Percentiles rank a stretch among this genome's conserved stretches.
These are phyloP conservation scores for Myxozyma vanderwaltii DNA, from an alignment of 805 yeast species.

Conservation along the genomic window DNA sequence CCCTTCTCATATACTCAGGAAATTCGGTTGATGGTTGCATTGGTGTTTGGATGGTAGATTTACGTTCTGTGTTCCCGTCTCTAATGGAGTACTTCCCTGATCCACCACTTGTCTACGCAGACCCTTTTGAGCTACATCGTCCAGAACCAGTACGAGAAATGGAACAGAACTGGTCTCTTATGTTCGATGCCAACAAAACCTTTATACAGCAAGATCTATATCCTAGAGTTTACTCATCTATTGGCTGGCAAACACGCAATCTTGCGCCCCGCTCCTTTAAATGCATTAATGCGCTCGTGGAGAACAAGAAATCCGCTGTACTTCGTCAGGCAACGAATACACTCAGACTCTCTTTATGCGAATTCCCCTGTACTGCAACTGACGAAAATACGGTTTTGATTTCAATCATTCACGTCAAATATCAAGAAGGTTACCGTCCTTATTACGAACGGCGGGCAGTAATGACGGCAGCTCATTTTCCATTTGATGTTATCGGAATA, in stretches of 20 bases:
- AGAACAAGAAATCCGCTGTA: constrained; percentile 14
- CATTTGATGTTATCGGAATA: constrained; percentile 30
- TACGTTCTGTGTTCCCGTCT: constrained; percentile 23
- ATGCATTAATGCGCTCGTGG: constrained; percentile 18
- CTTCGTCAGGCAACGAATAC: constrained; percentile 31
- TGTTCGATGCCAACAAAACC: constrained; percentile 29
- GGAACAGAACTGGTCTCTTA: constrained; percentile 30
- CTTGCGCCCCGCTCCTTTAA: constrained; percentile 30
- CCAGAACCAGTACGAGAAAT: constrained; percentile 23
- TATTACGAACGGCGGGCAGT: constrained; percentile 32
- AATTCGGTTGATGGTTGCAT: constrained; percentile 28
- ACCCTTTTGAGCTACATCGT: constrained; percentile 28
- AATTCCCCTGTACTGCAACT: constrained; percentile 33
- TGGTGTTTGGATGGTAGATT: constrained; percentile 29
- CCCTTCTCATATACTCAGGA: constrained; percentile 27
- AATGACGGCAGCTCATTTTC: constrained; percentile 27
- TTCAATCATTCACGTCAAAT: constrained; percentile 32
- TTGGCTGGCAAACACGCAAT: constrained; percentile 27
- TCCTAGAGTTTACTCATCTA: constrained; percentile 25
- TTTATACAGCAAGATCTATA: constrained; percentile 29
- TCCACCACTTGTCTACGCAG: constrained; percentile 12
- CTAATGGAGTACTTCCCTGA: constrained; percentile 23
- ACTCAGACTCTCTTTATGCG: constrained; percentile 30
- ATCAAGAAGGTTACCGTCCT: constrained; percentile 27
- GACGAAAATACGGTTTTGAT: constrained; percentile 30